Conservation (phyloP, 208 protist species). For the Naegleria gruberi region DNA sequence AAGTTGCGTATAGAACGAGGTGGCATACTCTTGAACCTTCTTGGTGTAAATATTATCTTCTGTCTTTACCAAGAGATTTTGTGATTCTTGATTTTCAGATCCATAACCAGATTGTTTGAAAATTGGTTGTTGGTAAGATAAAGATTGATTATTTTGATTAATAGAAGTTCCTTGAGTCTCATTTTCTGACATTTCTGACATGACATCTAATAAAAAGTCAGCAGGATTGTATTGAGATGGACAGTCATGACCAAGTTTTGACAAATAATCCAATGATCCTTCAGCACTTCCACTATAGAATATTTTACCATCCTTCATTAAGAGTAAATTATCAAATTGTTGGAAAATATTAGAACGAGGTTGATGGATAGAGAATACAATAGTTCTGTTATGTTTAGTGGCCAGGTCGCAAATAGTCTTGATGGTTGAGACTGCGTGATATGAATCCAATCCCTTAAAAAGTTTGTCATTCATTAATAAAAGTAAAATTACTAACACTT, state of each 20-base stretch:
- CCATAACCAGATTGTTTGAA: background rate
- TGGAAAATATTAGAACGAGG: slow-evolving; percentile 71
- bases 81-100: background rate
- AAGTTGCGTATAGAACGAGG: background rate
- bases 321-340: slow-evolving; percentile 78
- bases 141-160: too few relatives aligned
- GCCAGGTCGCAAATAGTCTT: slow-evolving; percentile 61
- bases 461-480: background rate
- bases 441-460: slow-evolving; percentile 56
- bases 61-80: background rate
- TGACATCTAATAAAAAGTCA: slow-evolving; percentile 63
- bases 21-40: background rate
- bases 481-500: background rate
- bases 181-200: background rate
- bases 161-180: background rate
- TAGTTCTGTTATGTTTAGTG: slow-evolving; percentile 54
- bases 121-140: background rate
- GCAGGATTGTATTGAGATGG: slow-evolving; percentile 62
- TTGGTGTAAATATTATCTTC: background rate
- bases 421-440: slow-evolving; percentile 66
- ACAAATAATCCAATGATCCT: slow-evolving; percentile 63
- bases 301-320: slow-evolving; percentile 61
- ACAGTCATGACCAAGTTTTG: slow-evolving; percentile 52
- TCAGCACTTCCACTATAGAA: slow-evolving; percentile 67
- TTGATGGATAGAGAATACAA: slow-evolving; percentile 87